Conservation (phyloP, 176 grass and related monocot species). For the Musa troglodytarum region DNA sequence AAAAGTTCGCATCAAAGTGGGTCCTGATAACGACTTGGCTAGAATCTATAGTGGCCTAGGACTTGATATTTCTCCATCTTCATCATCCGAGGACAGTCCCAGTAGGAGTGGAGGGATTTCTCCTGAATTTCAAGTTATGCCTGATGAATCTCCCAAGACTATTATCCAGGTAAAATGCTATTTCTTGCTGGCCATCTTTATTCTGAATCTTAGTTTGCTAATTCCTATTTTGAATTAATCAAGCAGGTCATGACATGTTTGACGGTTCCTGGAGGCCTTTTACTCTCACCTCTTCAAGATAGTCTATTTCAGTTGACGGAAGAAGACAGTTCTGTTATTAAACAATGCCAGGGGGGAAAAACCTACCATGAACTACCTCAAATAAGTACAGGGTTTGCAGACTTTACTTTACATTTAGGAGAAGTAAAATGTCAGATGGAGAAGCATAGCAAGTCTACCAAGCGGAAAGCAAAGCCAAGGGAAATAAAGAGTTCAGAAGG, state of each 20-base stretch:
- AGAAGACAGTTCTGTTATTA: slow-evolving; percentile 41
- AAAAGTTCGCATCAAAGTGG: slow-evolving; percentile 98
- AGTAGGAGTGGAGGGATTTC: slow-evolving; percentile 44
- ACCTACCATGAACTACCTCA: slow-evolving; percentile 29
- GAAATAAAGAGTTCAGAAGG: slow-evolving; percentile 40
- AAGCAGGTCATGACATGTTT: slow-evolving; percentile 81
- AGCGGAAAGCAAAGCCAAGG: slow-evolving; percentile 35
- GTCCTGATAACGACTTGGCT: slow-evolving; percentile 45
- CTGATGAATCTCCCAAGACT: slow-evolving; percentile 63
- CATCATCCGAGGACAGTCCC: slow-evolving; percentile 76
- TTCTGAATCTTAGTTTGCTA: slow-evolving; percentile 1
- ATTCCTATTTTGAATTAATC: slow-evolving; percentile 20
- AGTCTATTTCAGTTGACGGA: slow-evolving; percentile 51
- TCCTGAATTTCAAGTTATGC: slow-evolving; percentile 42
- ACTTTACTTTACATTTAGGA: slow-evolving; percentile 11
- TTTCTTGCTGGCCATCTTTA: slow-evolving; percentile 8
- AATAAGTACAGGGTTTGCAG: slow-evolving; percentile 16
- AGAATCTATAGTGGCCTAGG: slow-evolving; percentile 87
- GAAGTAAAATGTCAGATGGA: slow-evolving; percentile 37
- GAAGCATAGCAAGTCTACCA: slow-evolving; percentile 47
- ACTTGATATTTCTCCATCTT: slow-evolving; percentile 84
- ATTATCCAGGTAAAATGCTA: slow-evolving; percentile 73
- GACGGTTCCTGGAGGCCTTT: slow-evolving; percentile 52
- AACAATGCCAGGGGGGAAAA: slow-evolving; percentile 35
- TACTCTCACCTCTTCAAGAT: slow-evolving; percentile 60